phyloP scores from a whole-genome alignment of 2,329 filamentous ascomycete species.

The Zalaria sp. region DNA sequence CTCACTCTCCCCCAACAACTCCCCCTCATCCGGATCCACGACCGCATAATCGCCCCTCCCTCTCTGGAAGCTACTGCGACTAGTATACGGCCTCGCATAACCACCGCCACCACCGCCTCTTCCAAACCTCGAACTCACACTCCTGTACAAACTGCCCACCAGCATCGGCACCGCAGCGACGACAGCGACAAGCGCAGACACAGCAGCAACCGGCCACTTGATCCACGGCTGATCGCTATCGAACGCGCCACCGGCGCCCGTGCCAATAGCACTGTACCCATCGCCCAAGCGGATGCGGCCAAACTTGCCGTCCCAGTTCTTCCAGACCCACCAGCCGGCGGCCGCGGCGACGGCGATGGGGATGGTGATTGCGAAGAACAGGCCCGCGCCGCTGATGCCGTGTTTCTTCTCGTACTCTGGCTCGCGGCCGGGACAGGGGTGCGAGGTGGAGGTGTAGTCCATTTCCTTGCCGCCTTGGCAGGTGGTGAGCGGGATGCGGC shows the following conservation, averaged over 20 bases:
- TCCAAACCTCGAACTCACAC: slow-evolving; percentile 35
- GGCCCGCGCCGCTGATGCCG: slow-evolving; percentile 52
- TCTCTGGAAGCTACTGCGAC: slow-evolving; percentile 75
- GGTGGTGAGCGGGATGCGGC: slow-evolving; percentile 77
- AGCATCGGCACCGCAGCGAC: slow-evolving; percentile 50
- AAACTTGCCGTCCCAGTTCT: slow-evolving; percentile 77
- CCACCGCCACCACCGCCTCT: slow-evolving; percentile 35
- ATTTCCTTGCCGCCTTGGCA: slow-evolving; percentile 63
- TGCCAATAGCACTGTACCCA: slow-evolving; percentile 9
- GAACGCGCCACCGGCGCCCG: slow-evolving; percentile 28
- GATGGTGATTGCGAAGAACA: slow-evolving; percentile 76
- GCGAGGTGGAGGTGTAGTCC: slow-evolving; percentile 49
- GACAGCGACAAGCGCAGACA: slow-evolving; percentile 41
- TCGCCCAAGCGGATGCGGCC: slow-evolving; percentile 83
- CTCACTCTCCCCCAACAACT: slow-evolving; percentile 82
- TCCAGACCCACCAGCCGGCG: slow-evolving; percentile 74
- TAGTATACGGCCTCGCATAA: slow-evolving; percentile 61
- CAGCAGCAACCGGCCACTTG: slow-evolving; percentile 50
- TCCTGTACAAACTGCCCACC: slow-evolving; percentile 58
- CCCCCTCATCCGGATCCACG: slow-evolving; percentile 88
- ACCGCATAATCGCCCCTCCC: slow-evolving; percentile 76
- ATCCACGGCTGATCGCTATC: slow-evolving; percentile 65
- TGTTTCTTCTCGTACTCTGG: slow-evolving; percentile 66
- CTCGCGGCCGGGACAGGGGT: slow-evolving; percentile 65
- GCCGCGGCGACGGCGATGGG: slow-evolving; percentile 58